Evolutionary conservation across 2,329 filamentous ascomycete species (phyloP).

Genomic region (Acrodontium crateriforme): DNA sequence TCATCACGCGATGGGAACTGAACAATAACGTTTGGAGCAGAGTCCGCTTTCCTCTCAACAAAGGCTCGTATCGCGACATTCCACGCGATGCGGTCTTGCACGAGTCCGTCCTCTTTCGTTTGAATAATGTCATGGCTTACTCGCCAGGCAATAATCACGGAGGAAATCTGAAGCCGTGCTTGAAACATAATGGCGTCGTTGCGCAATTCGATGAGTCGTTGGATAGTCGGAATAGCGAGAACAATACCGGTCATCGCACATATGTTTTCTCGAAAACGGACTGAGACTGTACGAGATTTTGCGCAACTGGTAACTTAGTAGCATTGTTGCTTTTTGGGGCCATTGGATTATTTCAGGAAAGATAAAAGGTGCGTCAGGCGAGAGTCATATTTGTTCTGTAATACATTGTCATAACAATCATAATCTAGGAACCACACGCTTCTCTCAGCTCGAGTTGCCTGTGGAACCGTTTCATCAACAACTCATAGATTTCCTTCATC

Average conservation of each 20-base stretch:
- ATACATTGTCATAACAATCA: no score
- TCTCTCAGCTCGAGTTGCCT: background rate
- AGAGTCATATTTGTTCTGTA: no score
- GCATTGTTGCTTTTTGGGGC: background rate
- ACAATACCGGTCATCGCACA: no score
- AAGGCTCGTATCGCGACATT: constrained; percentile 65
- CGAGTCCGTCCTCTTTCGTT: constrained; percentile 57
- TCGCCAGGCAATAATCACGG: constrained; percentile 68
- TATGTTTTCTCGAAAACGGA: no score
- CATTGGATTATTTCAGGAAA: background rate
- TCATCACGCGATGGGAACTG: no score
- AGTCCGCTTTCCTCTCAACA: no score
- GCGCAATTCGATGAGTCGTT: no score
- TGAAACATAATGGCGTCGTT: no score
- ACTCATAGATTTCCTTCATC: constrained; percentile 5
- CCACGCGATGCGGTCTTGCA: constrained; percentile 58
- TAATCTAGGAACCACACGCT: background rate
- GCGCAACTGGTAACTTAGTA: background rate
- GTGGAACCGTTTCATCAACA: background rate
- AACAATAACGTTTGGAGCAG: no score
- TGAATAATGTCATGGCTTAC: constrained; percentile 50
- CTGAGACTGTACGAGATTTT: no score
- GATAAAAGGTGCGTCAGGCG: background rate
- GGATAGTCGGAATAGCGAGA: no score
- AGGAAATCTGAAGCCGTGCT: no score